Evolutionary conservation across 2,329 filamentous ascomycete genomes (phyloP), one percentile per base, ranked within the genome.

Genomic region (Xylariaceae sp.): DNA sequence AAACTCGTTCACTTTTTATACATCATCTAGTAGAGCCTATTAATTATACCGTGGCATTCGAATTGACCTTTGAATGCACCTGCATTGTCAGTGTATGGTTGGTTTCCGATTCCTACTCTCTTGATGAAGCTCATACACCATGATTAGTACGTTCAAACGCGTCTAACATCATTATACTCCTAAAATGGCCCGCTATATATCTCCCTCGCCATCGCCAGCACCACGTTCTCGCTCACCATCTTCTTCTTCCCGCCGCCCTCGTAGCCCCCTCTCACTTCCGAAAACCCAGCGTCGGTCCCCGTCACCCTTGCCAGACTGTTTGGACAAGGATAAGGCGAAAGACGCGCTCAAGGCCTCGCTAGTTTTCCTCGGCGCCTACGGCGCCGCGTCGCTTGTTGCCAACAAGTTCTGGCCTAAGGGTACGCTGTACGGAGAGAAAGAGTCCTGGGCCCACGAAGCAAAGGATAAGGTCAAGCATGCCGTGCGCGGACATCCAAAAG

Each of bases 401-500:
- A 70, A 76, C 61, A 74, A 71, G 59, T 71, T 70, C 57, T 75
- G 72, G 74, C 74, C 74, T 48, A 73, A 72, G 54, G 74, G 73
- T 10, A 62, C 71, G 21, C 60, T 67, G 0, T 73, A 76, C 52
- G 73, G 73, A 52, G 73, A 74, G 20, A 73, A 73, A 56, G 73
- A 75, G 54, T 68, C 70, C 20, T 75, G 73, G 71, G 56, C 55
- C 0, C 48, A 55, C 7, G 52, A 61, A 40, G 71, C 71, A 21
- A 60, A 60, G 19, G 53, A 66, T 45, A 62, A 65, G 47, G 50
- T 49, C 18, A 60, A 59, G 19, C 49, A 56, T 44, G 50, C 42
- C n/a, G 21, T 62, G 40, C 32, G 23, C 6, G 19, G 37, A 29
- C 20, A 42, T 26, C 26, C 47, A n/a, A 41, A 44, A 21, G 26